Evolutionary conservation across 1,284 basidiomycete species (phyloP).

Genomic region (Boletus sp.): DNA sequence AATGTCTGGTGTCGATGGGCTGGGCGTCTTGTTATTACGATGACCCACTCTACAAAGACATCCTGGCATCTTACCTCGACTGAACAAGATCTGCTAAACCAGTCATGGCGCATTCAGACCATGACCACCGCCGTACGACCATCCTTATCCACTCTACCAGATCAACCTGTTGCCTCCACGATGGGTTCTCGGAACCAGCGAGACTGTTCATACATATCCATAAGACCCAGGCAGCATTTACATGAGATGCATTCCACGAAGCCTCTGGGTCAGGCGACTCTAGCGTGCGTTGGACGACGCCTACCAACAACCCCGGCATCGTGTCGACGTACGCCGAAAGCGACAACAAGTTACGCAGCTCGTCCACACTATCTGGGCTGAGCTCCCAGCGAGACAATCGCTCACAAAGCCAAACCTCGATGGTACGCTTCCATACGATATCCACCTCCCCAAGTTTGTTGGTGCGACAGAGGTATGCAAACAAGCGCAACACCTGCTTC

Average conservation of each 20-base stretch:
- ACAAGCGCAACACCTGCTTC: conserved; percentile 48
- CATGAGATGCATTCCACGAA: conserved; percentile 42
- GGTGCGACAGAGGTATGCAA: conserved; percentile 51
- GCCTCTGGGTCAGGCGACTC: conserved; percentile 37
- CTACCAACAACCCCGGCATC: conserved; percentile 50
- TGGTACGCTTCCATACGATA: conserved; percentile 56
- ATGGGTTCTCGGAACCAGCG: conserved; percentile 37
- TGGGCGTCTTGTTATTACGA: conserved; percentile 8
- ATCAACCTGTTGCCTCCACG: conserved; percentile 51
- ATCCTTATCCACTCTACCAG: conserved; percentile 49
- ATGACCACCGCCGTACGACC: conserved; percentile 57
- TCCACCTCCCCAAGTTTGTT: conserved; percentile 59
- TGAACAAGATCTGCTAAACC: conserved; percentile 56
- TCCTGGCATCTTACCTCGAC: conserved; percentile 44
- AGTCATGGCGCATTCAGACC: conserved; percentile 58
- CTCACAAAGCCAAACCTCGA: conserved; percentile 50
- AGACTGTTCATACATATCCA: conserved; percentile 54
- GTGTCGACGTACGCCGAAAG: conserved; percentile 54
- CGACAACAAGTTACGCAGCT: conserved; percentile 54
- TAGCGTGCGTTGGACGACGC: conserved; percentile 52
- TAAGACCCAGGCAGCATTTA: conserved; percentile 57
- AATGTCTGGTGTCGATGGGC: conserved; percentile 27
- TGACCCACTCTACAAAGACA: background rate
- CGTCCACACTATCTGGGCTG: conserved; percentile 39
- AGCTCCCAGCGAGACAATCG: conserved; percentile 36